Percentiles rank a stretch among this genome's conserved stretches.
Conservation (phyloP, 495 filamentous ascomycete species). For the Tetracladium marchalianum region DNA sequence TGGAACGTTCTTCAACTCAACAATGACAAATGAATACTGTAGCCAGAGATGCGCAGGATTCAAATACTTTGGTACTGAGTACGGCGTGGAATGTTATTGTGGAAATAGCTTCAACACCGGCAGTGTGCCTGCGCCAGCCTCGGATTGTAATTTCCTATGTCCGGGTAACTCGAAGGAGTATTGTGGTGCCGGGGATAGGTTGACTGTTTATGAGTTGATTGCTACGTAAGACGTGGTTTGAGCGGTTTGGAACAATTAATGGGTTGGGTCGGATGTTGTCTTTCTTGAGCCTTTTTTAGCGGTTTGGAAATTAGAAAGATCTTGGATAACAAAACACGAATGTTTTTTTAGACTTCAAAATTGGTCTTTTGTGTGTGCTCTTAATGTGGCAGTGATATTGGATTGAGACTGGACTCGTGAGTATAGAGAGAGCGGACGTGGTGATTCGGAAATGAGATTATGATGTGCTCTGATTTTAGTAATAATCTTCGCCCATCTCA, state of each 20-base stretch:
- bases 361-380: neutral
- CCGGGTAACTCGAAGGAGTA: conserved; percentile 26
- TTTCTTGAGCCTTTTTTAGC: conserved; percentile 1
- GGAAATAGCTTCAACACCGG: conserved; percentile 25
- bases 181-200: conserved; percentile 25
- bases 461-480: no score
- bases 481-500: no score
- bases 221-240: neutral
- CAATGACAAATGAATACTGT: conserved; percentile 42
- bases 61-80: conserved; percentile 39
- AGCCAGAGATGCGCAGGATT: conserved; percentile 34
- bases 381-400: no score
- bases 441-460: no score
- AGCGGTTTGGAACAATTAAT: no score
- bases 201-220: conserved; percentile 18
- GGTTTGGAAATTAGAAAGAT: neutral
- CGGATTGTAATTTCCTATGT: conserved; percentile 33
- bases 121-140: conserved; percentile 10
- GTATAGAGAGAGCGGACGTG: no score
- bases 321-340: neutral
- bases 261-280: no score
- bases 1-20: conserved; percentile 25
- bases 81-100: conserved; percentile 36
- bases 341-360: neutral
- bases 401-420: neutral